phyloP scores from a whole-genome alignment of 2,329 filamentous ascomycete species.

The Arachnopeziza araneosa region DNA sequence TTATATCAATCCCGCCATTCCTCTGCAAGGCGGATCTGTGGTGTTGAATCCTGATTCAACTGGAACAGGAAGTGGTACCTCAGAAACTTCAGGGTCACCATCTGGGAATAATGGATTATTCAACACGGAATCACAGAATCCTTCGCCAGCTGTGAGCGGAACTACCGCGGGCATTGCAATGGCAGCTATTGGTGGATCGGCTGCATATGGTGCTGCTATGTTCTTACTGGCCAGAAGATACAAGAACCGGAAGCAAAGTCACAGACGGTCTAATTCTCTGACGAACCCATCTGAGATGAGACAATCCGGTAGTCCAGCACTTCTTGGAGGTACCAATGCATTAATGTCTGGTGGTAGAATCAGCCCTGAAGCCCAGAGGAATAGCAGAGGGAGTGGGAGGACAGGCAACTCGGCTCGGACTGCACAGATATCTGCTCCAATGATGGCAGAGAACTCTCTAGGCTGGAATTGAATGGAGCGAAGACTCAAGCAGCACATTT shows the following conservation, averaged over 20 bases:
- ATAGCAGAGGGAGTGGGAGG: conserved; percentile 53
- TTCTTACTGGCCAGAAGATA: conserved; percentile 69
- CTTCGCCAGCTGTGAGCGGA: conserved; percentile 53
- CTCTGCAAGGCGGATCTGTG: conserved; percentile 37
- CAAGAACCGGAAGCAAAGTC: conserved; percentile 57
- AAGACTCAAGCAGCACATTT: background rate
- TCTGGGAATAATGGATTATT: conserved; percentile 36
- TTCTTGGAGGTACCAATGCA: conserved; percentile 47
- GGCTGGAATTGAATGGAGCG: conserved; percentile 59
- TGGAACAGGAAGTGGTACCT: conserved; percentile 35
- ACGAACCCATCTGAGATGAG: conserved; percentile 44
- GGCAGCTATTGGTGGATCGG: conserved; percentile 60
- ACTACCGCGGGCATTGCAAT: conserved; percentile 61
- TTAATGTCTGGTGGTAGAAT: conserved; percentile 33
- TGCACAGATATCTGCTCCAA: conserved; percentile 65
- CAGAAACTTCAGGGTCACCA: conserved; percentile 25
- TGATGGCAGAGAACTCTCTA: conserved; percentile 72
- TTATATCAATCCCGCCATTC: conserved; percentile 78
- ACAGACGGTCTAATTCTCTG: conserved; percentile 58
- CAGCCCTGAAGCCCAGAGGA: conserved; percentile 33
- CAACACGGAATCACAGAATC: conserved; percentile 35
- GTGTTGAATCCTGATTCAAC: conserved; percentile 27
- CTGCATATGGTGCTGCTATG: conserved; percentile 69
- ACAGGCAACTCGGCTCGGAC: conserved; percentile 46
- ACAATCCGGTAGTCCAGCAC: conserved; percentile 36